Evolutionary conservation across 2,329 filamentous ascomycete genomes (phyloP), one percentile per base, ranked within the genome.

Genomic region (Colletotrichum magnum): DNA sequence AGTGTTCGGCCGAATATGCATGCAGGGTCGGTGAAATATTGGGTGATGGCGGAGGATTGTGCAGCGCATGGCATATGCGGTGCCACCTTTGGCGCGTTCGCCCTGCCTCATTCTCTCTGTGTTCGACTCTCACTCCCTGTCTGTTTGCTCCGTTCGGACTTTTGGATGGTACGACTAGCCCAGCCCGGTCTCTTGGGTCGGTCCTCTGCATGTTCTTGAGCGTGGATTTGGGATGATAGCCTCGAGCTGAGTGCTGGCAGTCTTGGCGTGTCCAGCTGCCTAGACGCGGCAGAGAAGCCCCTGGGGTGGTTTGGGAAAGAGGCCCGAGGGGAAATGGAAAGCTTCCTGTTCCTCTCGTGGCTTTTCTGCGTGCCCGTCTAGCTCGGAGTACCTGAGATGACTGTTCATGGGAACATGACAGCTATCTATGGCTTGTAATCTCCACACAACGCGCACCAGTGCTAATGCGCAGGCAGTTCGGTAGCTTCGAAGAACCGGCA

Each of bases 21-120:
- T 68, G 61, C 66, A 68, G 61, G 66, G 66, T 12, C 28, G 43
- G 52, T 36, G 6, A 43, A 65, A 50, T 68, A 65, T 68, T 68
- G 66, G 26, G 39, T 59, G 43, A 56, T 68, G 54, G 66, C 61
- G 56, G 54, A 50, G 61, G 66, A 45, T 65, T 65, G 66, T 65
- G 61, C 66, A 64, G 53, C 66, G 54, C 66, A 36, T 68, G 66
- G 45, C 61, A 68, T 56, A 68, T 68, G 61, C 54, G 45, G 66
- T 68, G 45, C 61, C 24, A 59, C 66, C n/a, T 21, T 47, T 15
- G 47, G 21, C 53, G 61, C 54, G 21, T 52, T 45, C 48, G 36
- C 41, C 61, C 60, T 54, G 60, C 48, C 18, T 52, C 32, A 13
- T 10, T 36, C 10, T 36, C 32, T 10, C 32, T 36, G 7, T 36